Percentiles rank a stretch among this genome's conserved stretches.
phyloP scores from a whole-genome alignment of 83 land plant genomes.

The Diphasiastrum complanatum region DNA sequence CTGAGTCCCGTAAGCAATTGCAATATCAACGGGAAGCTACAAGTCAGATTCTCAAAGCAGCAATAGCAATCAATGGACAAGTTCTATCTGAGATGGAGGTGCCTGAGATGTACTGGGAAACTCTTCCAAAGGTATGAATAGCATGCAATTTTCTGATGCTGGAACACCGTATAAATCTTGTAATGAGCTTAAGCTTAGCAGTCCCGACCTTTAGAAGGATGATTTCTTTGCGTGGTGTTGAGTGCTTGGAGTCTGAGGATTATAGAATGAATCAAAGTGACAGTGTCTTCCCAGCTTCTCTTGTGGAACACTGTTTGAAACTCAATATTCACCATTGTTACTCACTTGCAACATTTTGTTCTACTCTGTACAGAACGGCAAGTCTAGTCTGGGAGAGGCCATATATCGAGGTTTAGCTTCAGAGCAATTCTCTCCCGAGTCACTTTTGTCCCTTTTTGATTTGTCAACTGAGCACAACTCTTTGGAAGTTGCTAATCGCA shows the following conservation, averaged over 20 bases:
- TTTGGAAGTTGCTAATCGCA: slow-evolving; percentile 54
- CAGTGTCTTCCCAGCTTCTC: too few relatives aligned
- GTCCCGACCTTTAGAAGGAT: not conserved
- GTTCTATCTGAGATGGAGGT: slow-evolving; percentile 24
- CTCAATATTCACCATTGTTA: not conserved
- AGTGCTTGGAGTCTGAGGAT: not conserved
- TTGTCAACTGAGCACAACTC: slow-evolving; percentile 62
- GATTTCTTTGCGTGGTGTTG: not conserved
- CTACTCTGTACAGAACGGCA: slow-evolving; percentile 37
- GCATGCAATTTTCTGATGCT: not conserved
- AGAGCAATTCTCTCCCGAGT: slow-evolving; percentile 50
- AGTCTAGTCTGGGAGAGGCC: slow-evolving; percentile 51
- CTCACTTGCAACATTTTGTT: not conserved
- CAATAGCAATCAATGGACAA: slow-evolving; percentile 21
- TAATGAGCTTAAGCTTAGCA: too few relatives aligned
- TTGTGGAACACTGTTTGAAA: not conserved
- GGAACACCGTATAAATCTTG: too few relatives aligned
- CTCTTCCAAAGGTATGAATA: slow-evolving; percentile 26
- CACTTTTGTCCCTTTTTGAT: slow-evolving; percentile 42
- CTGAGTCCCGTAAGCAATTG: slow-evolving; percentile 1
- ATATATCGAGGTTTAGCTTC: slow-evolving; percentile 45
- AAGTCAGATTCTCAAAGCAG: slow-evolving; percentile 19
- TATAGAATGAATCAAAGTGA: too few relatives aligned
- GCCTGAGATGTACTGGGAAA: slow-evolving; percentile 20
- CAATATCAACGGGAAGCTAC: slow-evolving; percentile 19